Conservation (phyloP, 371 early-diverging fungal species). For the Mortierella polycephala region DNA sequence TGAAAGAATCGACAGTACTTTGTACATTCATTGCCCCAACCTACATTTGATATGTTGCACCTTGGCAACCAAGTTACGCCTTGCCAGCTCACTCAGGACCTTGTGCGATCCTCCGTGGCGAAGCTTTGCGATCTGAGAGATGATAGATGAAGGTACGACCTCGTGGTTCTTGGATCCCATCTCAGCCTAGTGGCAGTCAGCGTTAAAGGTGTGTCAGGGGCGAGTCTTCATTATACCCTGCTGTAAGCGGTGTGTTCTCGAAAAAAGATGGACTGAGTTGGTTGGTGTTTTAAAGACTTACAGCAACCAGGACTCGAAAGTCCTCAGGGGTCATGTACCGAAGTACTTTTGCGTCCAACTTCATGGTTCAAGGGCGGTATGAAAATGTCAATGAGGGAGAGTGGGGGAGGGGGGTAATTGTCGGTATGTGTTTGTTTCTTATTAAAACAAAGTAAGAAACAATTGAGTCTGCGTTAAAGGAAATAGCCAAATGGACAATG, state of each 20-base stretch:
- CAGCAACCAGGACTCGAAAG: slow-evolving; percentile 95
- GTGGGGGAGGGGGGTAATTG: not conserved
- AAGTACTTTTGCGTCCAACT: slow-evolving; percentile 92
- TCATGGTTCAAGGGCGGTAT: slow-evolving; percentile 71
- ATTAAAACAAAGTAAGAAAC: too few relatives aligned
- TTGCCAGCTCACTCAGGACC: slow-evolving; percentile 85
- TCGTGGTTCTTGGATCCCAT: slow-evolving; percentile 98
- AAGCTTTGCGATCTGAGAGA: slow-evolving; percentile 89
- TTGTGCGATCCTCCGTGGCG: slow-evolving; percentile 89
- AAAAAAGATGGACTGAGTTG: too few relatives aligned
- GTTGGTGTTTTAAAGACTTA: slow-evolving; percentile 48
- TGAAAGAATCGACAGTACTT: too few relatives aligned
- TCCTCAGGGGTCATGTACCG: slow-evolving; percentile 94
- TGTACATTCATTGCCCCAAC: not conserved
- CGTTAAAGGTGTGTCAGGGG: too few relatives aligned
- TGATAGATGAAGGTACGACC: slow-evolving; percentile 91
- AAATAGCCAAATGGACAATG: not conserved
- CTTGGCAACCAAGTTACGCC: slow-evolving; percentile 87
- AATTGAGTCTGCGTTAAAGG: not conserved
- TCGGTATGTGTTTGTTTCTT: not conserved
- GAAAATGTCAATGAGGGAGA: not conserved
- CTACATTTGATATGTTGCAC: slow-evolving; percentile 89
- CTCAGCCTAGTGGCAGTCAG: slow-evolving; percentile 72
- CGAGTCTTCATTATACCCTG: too few relatives aligned
- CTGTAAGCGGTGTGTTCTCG: too few relatives aligned